Evolutionary conservation across 2,329 filamentous ascomycete genomes (phyloP).

Genomic region (Raffaelea albimanens): DNA sequence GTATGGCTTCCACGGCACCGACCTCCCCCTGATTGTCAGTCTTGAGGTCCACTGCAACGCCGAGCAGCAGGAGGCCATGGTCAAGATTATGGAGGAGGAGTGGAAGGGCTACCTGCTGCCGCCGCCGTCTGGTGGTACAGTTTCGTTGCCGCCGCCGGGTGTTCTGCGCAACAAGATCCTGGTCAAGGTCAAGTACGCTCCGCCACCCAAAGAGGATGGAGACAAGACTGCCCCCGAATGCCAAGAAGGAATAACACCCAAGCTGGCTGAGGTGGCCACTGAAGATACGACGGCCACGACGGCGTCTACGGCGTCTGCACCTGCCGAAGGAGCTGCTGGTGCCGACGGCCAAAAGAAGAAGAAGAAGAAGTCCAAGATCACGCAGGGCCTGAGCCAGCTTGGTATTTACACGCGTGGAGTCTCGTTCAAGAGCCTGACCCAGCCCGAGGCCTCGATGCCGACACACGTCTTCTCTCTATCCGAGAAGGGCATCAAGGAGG

Average conservation of each 20-base stretch:
- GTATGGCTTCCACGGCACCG: conserved; percentile 63
- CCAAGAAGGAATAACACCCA: conserved; percentile 1
- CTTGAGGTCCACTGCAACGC: conserved; percentile 80
- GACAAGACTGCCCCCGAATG: not conserved
- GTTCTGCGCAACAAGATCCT: conserved; percentile 70
- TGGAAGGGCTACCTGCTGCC: conserved; percentile 69
- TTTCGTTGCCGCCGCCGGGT: conserved; percentile 55
- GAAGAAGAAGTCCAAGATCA: conserved; percentile 52
- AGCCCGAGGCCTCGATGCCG: conserved; percentile 58
- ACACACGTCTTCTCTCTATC: conserved; percentile 61
- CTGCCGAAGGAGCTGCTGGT: conserved; percentile 32
- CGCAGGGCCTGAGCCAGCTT: conserved; percentile 62
- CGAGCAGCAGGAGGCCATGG: conserved; percentile 83
- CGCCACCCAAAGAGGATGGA: conserved; percentile 8
- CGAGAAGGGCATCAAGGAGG: conserved; percentile 54
- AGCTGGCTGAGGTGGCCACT: conserved; percentile 3
- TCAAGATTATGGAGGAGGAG: conserved; percentile 77
- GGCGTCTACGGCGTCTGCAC: not conserved
- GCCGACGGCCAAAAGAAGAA: conserved; percentile 23
- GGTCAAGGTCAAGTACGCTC: conserved; percentile 67
- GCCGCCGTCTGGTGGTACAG: conserved; percentile 28
- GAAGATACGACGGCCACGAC: conserved; percentile 8
- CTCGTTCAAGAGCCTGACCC: conserved; percentile 68
- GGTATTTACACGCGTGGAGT: conserved; percentile 79
- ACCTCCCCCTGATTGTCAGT: conserved; percentile 85